phyloP scores from a whole-genome alignment of 345 rosid species.

The Lagerstroemia speciosa region DNA sequence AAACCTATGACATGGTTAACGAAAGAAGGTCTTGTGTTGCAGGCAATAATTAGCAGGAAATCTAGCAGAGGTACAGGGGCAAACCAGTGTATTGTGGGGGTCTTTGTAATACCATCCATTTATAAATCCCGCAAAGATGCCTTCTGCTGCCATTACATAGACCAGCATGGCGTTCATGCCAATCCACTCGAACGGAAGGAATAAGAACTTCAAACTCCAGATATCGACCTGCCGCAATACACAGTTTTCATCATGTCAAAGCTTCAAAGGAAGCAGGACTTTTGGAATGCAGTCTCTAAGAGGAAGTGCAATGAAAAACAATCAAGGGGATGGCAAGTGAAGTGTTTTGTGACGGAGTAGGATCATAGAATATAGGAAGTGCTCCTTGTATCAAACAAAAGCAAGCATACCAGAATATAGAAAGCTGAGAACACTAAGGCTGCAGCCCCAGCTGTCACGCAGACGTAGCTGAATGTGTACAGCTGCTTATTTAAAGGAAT shows the following conservation, averaged over 20 bases:
- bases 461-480: slow-evolving; percentile 72
- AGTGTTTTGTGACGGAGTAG: not conserved
- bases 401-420: slow-evolving; percentile 43
- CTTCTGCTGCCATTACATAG: slow-evolving; percentile 93
- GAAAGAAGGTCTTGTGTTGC: not conserved
- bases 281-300: not conserved
- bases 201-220: slow-evolving; percentile 28
- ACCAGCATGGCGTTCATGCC: slow-evolving; percentile 96
- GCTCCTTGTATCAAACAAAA: not conserved
- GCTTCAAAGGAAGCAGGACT: not conserved
- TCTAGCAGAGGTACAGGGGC: not conserved
- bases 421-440: slow-evolving; percentile 60
- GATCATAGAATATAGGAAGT: not conserved
- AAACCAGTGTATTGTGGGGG: slow-evolving; percentile 62
- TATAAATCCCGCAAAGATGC: slow-evolving; percentile 73
- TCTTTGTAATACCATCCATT: slow-evolving; percentile 79
- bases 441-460: slow-evolving; percentile 79
- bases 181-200: slow-evolving; percentile 74
- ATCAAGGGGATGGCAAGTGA: not conserved
- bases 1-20: not conserved
- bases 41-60: not conserved
- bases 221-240: slow-evolving; percentile 53
- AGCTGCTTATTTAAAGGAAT: slow-evolving; percentile 79
- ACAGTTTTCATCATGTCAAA: not conserved
- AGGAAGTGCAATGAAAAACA: not conserved